phyloP scores from a whole-genome alignment of 1,139 yeast species.

The Yamadazyma pseudoaaseri region DNA sequence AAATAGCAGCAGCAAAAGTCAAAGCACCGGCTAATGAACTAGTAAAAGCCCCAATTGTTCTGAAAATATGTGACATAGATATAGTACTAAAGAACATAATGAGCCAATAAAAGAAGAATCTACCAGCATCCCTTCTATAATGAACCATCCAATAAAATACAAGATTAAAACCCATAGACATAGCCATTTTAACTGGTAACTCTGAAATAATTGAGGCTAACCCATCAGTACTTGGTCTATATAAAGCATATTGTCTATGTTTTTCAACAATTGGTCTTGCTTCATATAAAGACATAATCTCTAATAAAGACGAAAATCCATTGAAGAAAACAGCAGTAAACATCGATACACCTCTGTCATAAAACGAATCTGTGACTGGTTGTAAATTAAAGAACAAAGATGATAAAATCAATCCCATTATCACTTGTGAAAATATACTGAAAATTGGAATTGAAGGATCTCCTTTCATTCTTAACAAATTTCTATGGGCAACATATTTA shows the following conservation, averaged over 20 bases:
- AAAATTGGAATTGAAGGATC: constrained; percentile 63
- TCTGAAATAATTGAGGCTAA: constrained; percentile 56
- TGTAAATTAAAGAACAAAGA: constrained; percentile 70
- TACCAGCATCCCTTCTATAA: constrained; percentile 54
- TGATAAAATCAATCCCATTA: constrained; percentile 68
- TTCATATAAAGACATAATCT: constrained; percentile 63
- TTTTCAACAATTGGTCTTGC: constrained; percentile 77
- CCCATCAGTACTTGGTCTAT: constrained; percentile 64
- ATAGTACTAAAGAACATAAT: constrained; percentile 31
- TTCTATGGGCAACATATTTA: constrained; percentile 56
- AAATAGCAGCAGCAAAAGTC: constrained; percentile 56
- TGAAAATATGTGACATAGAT: constrained; percentile 56
- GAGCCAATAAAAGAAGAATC: constrained; percentile 54
- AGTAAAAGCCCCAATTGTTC: constrained; percentile 56
- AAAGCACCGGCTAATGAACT: constrained; percentile 57
- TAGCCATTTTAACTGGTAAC: constrained; percentile 50
- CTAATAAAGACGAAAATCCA: constrained; percentile 73
- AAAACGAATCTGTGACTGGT: constrained; percentile 48
- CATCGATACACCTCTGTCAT: constrained; percentile 64
- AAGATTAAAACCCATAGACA: constrained; percentile 44
- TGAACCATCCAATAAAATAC: constrained; percentile 57
- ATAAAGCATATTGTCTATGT: constrained; percentile 68
- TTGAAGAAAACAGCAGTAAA: constrained; percentile 77
- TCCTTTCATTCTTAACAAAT: constrained; percentile 59
- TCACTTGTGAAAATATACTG: constrained; percentile 56